phyloP scores from a whole-genome alignment of 2,329 filamentous ascomycete genomes.

The Clonostachys solani region DNA sequence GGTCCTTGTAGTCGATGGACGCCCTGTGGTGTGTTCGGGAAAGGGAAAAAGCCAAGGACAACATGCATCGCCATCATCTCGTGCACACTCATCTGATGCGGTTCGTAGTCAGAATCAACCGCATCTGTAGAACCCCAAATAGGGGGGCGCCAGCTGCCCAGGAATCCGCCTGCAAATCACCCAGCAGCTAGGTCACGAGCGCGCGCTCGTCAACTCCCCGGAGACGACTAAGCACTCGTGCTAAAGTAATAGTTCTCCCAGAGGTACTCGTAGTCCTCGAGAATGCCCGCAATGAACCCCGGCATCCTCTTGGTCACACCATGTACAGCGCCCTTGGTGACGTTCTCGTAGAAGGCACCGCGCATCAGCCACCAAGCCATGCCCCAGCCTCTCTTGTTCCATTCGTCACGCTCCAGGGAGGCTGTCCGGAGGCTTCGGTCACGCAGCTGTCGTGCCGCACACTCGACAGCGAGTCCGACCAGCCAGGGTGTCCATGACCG shows the following conservation, averaged over 20 bases:
- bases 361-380: constrained; percentile 96
- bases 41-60: too few relatives aligned
- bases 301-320: constrained; percentile 74
- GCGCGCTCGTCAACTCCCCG: background rate
- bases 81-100: too few relatives aligned
- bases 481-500: constrained; percentile 91
- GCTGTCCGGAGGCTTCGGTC: constrained; percentile 77
- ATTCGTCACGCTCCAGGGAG: constrained; percentile 83
- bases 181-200: too few relatives aligned
- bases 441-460: constrained; percentile 78
- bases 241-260: constrained; percentile 98
- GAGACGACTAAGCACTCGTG: constrained; percentile 37
- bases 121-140: too few relatives aligned
- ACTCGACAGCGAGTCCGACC: constrained; percentile 79
- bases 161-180: too few relatives aligned
- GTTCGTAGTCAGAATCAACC: too few relatives aligned
- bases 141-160: too few relatives aligned
- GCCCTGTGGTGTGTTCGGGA: too few relatives aligned
- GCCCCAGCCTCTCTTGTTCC: constrained; percentile 81
- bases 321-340: constrained; percentile 72
- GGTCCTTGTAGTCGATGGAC: too few relatives aligned
- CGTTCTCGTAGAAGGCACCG: constrained; percentile 92
- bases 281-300: constrained; percentile 75
- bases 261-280: constrained; percentile 95
- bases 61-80: too few relatives aligned